A percentile compares a stretch with the other conserved stretches of the same genome.
phyloP scores from a whole-genome alignment of 345 rosid genomes.

The Carallia brachiata region DNA sequence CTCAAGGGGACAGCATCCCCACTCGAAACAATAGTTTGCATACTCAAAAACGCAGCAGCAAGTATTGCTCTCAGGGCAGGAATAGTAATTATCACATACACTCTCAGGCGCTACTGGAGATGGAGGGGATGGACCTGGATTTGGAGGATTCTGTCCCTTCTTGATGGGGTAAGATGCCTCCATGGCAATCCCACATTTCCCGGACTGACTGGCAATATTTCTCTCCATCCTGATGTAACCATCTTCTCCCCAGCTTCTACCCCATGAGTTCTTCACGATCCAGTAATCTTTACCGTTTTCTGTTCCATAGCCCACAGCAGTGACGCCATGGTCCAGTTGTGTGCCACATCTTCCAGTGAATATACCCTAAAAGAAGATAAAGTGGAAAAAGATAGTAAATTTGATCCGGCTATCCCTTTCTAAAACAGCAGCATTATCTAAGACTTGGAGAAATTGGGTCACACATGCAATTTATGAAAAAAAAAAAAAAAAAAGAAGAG shows the following conservation, averaged over 20 bases:
- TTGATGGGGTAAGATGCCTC: conserved; percentile 86
- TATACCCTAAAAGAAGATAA: conserved; percentile 49
- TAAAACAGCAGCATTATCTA: too few species aligned
- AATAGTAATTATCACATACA: conserved; percentile 59
- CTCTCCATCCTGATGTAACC: conserved; percentile 81
- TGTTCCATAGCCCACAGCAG: conserved; percentile 85
- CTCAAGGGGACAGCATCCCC: conserved; percentile 97
- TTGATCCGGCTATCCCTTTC: too few species aligned
- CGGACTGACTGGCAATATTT: conserved; percentile 39
- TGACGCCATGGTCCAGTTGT: conserved; percentile 81
- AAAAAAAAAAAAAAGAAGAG: background rate
- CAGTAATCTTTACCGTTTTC: conserved; percentile 75
- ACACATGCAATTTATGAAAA: background rate
- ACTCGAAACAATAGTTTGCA: conserved; percentile 59
- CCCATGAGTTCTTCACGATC: conserved; percentile 92
- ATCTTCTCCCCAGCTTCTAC: conserved; percentile 70
- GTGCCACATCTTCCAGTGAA: conserved; percentile 77
- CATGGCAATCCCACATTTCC: conserved; percentile 88
- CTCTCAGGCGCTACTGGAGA: conserved; percentile 75
- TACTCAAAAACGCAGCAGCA: conserved; percentile 80
- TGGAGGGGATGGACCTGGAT: conserved; percentile 96
- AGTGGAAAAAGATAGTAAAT: background rate
- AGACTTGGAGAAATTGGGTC: too few species aligned
- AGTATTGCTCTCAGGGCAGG: conserved; percentile 72
- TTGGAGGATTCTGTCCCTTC: conserved; percentile 80